Conservation (phyloP, 139 green algal species). For the Coccomyxa sp. region DNA sequence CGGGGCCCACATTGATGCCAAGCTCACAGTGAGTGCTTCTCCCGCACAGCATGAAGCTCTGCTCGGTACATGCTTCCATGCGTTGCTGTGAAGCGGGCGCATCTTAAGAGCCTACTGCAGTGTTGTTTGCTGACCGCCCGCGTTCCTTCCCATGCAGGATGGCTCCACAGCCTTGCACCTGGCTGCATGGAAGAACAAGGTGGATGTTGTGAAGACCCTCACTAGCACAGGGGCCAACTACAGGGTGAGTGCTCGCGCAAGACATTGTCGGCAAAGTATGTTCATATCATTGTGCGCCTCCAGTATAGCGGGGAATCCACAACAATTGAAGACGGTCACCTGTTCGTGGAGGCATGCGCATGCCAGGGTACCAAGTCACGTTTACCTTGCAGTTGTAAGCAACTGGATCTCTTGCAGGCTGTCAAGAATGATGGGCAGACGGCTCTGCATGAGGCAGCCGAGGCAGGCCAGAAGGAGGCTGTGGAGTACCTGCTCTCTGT, state of each 20-base stretch:
- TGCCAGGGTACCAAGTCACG: not conserved
- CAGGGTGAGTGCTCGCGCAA: not conserved
- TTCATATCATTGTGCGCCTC: not conserved
- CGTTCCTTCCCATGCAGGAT: slow-evolving; percentile 11
- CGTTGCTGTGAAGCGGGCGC: not conserved
- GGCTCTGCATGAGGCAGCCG: slow-evolving; percentile 26
- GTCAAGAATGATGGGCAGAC: slow-evolving; percentile 21
- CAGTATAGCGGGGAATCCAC: not conserved
- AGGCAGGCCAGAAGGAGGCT: slow-evolving; percentile 3
- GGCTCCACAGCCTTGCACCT: slow-evolving; percentile 32
- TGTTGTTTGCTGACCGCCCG: not conserved
- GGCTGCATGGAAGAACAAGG: slow-evolving; percentile 27
- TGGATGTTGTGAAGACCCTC: slow-evolving; percentile 21
- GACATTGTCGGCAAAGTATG: not conserved
- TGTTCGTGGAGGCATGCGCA: no score
- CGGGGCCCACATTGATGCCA: slow-evolving; percentile 10
- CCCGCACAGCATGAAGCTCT: not conserved
- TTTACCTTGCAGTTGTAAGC: not conserved
- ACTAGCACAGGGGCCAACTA: slow-evolving; percentile 16
- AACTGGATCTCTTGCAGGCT: slow-evolving; percentile 5
- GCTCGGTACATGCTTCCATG: not conserved
- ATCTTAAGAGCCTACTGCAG: not conserved
- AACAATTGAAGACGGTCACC: no score
- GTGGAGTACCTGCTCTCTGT: slow-evolving; percentile 10
- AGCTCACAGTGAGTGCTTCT: not conserved